Percentiles rank a stretch among this genome's conserved stretches.
Evolutionary conservation across 2,329 filamentous ascomycete genomes (phyloP).

Genomic region (Sarocladium kiliense): DNA sequence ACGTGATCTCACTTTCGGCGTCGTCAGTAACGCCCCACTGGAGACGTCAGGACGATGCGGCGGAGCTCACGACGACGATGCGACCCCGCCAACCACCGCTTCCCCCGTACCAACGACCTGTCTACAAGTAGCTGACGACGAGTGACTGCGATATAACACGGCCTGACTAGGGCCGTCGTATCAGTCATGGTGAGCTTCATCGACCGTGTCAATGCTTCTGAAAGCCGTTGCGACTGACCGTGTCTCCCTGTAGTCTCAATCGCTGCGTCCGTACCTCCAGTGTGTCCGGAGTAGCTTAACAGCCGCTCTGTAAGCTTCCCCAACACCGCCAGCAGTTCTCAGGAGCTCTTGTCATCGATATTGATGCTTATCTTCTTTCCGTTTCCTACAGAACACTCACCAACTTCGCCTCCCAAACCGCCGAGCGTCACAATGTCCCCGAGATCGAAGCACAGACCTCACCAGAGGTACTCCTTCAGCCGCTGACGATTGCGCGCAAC

Average conservation of each 20-base stretch:
- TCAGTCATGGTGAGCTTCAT: conserved; percentile 12
- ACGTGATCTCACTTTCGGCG: conserved; percentile 8
- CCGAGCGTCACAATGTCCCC: conserved; percentile 95
- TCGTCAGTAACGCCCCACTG: conserved; percentile 21
- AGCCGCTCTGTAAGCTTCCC: conserved; percentile 58
- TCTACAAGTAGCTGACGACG: conserved; percentile 1
- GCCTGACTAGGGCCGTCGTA: conserved; percentile 4
- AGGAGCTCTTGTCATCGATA: background rate
- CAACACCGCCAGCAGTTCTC: conserved; percentile 36
- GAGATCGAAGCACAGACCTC: conserved; percentile 92
- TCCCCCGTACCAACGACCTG: conserved; percentile 1
- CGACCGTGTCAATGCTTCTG: background rate
- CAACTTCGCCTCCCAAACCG: conserved; percentile 96
- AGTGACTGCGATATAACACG: conserved; percentile 10
- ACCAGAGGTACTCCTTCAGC: conserved; percentile 89
- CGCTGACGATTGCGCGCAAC: conserved; percentile 85
- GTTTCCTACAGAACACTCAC: conserved; percentile 48
- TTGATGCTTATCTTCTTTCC: background rate
- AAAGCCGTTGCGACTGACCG: background rate
- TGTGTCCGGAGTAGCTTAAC: conserved; percentile 93
- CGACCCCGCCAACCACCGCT: conserved; percentile 19
- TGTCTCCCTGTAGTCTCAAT: conserved; percentile 69
- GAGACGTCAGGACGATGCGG: conserved; percentile 26
- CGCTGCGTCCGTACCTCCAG: conserved; percentile 90
- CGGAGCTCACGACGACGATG: conserved; percentile 20